Base-by-base conservation (phyloP, 2,329 filamentous ascomycete genomes). In the Talaromyces sp. region DNA sequence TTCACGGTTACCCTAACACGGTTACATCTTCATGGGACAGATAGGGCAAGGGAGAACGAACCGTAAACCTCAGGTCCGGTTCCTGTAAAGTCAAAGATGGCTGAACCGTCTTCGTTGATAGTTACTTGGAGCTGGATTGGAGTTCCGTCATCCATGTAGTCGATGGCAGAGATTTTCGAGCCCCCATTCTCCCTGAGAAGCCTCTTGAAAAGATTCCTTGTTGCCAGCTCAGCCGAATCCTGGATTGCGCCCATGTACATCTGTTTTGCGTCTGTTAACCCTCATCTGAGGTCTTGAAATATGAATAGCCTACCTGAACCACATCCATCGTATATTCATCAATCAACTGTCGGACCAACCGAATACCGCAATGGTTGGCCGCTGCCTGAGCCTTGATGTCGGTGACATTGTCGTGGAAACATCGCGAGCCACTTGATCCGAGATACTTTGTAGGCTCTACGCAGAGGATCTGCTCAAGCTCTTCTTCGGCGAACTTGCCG, bases 221-320 rank as follows among this genome's bases (percentile, higher is more conserved):
- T 42, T 42, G 39, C 39, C 13, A 42, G 39, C 39, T 42, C 39
- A 2, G 39, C 39, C n/a, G 39, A 15, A 42, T 42, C 39, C n/a
- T 42, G 39, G 39, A 6, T 42, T 19, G 39, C 39, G 13, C 39
- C 39, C 39, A 42, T 42, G 39, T 42, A 42, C 39, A 42, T 42
- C 39, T 42, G 5, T 15, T 42, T 42, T 19, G 13, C 39, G n/a
- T 42, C n/a, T 5, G 39, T 15, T 0, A 70, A 68, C 3, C 28
- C 28, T 30, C 39, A 42, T 42, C n/a, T 15, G 39, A 15, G 13
- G 13, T 42, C 13, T 19, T 15, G 4, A 42, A 42, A 42, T 15
- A 42, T 15, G n/a, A 42, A 19, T 19, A 42, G n/a, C 39, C 13
- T 42, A 42, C 39, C 39, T 42, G 39, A 15, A 42, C 39, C 11